Percentiles rank a stretch among this genome's conserved stretches.
Evolutionary conservation across 345 rosid genomes (phyloP).

Genomic region (Brassica nigra): DNA sequence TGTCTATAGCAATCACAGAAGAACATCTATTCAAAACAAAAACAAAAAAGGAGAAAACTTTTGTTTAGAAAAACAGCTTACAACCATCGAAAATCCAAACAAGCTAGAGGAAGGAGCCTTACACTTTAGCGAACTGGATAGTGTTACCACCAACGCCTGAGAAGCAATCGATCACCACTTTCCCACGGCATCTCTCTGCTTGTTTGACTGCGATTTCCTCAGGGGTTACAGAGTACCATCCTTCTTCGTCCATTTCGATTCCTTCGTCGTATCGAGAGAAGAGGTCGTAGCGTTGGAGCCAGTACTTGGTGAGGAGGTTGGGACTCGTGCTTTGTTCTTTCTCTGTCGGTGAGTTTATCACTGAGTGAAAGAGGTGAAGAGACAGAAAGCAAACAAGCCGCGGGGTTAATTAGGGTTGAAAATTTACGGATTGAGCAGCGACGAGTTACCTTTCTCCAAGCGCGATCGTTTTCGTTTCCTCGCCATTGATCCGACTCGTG

Average conservation of each 20-base stretch:
- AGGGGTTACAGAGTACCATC: constrained; percentile 58
- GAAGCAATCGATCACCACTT: constrained; percentile 51
- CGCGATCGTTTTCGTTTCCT: constrained; percentile 23
- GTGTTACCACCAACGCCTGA: constrained; percentile 60
- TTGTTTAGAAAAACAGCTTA: background rate
- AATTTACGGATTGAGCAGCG: background rate
- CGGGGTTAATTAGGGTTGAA: background rate
- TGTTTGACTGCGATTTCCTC: constrained; percentile 51
- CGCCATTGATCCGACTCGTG: background rate
- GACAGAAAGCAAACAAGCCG: background rate
- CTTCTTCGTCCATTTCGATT: constrained; percentile 55
- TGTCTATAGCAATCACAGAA: background rate
- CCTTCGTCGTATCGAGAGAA: constrained; percentile 55
- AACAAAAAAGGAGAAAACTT: background rate
- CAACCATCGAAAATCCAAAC: background rate
- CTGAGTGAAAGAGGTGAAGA: background rate
- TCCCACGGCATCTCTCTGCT: constrained; percentile 48
- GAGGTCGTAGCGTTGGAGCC: constrained; percentile 52
- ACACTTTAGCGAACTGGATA: constrained; percentile 54
- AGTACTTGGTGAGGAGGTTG: constrained; percentile 44
- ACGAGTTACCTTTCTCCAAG: constrained; percentile 14
- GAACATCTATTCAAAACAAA: background rate
- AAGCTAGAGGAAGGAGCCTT: background rate
- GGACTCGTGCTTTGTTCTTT: constrained; percentile 6
- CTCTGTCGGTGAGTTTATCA: background rate